Percentiles rank a stretch among this genome's conserved stretches.
These are phyloP conservation scores for Plenodomus tracheiphilus DNA, from an alignment of 2,329 filamentous ascomycete genomes.

Conservation along the genomic window DNA sequence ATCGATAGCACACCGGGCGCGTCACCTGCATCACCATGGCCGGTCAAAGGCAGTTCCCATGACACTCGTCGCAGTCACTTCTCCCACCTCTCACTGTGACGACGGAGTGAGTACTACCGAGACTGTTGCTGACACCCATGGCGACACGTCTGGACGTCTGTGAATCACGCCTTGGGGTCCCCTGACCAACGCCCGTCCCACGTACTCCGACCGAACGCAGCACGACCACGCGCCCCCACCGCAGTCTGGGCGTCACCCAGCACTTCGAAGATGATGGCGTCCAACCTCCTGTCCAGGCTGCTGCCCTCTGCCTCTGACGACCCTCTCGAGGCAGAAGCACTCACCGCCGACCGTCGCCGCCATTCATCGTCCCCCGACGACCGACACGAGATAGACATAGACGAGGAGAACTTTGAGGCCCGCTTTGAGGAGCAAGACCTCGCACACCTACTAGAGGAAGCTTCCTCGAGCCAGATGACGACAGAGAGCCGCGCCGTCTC, in stretches of 20 bases:
- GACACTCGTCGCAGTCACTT: constrained; percentile 24
- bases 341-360: constrained; percentile 22
- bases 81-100: constrained; percentile 11
- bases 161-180: constrained; percentile 17
- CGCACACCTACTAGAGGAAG: constrained; percentile 59
- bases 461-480: constrained; percentile 52
- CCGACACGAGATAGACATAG: constrained; percentile 53
- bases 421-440: constrained; percentile 61
- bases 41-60: constrained; percentile 18
- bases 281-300: constrained; percentile 57
- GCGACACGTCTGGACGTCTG: constrained; percentile 16
- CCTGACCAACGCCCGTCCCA: not conserved
- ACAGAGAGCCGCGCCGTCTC: constrained; percentile 47
- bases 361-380: constrained; percentile 42
- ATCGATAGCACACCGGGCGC: constrained; percentile 27
- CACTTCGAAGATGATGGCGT: constrained; percentile 52
- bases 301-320: constrained; percentile 54
- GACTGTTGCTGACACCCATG: constrained; percentile 22
- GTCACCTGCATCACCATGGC: constrained; percentile 27
- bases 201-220: constrained; percentile 18
- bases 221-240: constrained; percentile 33
- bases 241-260: constrained; percentile 25
- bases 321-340: constrained; percentile 49
- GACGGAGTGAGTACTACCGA: constrained; percentile 24
- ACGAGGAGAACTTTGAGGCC: constrained; percentile 54